Base-by-base conservation (phyloP, 1,139 yeast species). In the Geotrichum aggregatum region DNA sequence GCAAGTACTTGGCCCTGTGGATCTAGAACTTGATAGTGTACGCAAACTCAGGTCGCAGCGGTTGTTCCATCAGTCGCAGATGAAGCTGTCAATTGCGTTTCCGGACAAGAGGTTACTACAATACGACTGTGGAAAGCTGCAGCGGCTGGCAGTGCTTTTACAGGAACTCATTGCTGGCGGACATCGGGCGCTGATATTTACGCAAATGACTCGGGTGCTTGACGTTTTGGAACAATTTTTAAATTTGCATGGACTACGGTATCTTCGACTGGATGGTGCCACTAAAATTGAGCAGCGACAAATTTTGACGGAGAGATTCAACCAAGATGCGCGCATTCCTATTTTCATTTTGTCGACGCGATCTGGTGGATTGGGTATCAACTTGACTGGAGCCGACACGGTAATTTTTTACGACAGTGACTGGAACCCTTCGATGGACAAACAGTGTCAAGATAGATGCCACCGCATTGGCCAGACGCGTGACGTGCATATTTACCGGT, bases 381-480 rank as follows among this genome's bases (percentile, higher is more conserved):
- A 94, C 64, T 74, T 94, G 62, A 92, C 98, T 0, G 99, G 98
- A 63, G 99, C 99, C 0, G 98, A 94, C 65, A 92, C 98, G 0
- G 99, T 94, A 45, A 89, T 94, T n/a, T 94, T 94, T 69, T 94
- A 94, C 67, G 99, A 94, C 69, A 89, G 97, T 1, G 99, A 94
- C 71, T 94, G 99, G 99, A 94, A 94, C 66, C 99, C 99, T 1
- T 96, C 98, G 1, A 94, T 94, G 98, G 99, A 94, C 69, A 88
- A 89, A 66, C 99, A 94, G 69, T 94, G 98, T 72, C 98, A 94
- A 69, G 99, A 94, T 71, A 83, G 99, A 68, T 92, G 98, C 72
- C 99, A 94, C 69, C 84, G 99, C 74, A 94, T 94, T 66, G 99
- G 99, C 3, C 99, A 94, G 67, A 88, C 95, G 21, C 78, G 98